Base-by-base conservation (phyloP, 2,329 filamentous ascomycete species). In the Arthrinium phaeospermum region DNA sequence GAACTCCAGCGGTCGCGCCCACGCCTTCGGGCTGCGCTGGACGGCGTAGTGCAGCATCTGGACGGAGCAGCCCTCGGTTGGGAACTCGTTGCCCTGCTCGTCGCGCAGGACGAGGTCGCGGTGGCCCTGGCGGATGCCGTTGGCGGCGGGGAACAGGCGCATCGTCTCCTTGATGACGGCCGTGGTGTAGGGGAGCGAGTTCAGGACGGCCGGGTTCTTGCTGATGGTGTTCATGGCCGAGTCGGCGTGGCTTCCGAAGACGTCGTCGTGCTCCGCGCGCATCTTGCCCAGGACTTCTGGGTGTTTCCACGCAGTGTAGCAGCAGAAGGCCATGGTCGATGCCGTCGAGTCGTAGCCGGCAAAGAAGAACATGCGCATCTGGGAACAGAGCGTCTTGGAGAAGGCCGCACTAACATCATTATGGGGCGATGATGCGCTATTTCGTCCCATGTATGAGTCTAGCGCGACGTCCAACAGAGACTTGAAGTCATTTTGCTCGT, bases 131-230 rank as follows among this genome's bases (percentile, higher is more conserved):
- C 87, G 83, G 49, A 85, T 82, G 3, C 84, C 83, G 69, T 81
- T 84, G 0, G 86, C 87, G 72, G 30, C 79, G 70, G 88, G 87
- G 72, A 85, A 88, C 22, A 90, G 75, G 2, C 88, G 83, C 3
- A 90, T 80, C 0, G 83, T 82, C 78, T 90, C 88, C 73, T 88
- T 87, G 74, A 88, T 82, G 13, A 88, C 83, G 46, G 86, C 87
- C 6, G 79, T 80, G 3, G 87, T 88, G 76, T 88, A 89, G 1
- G 83, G 81, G 14, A 90, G 81, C 45, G 83, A 79, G 77, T 86
- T 88, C 70, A 90, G 80, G 6, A 86, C 80, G 57, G 82, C 76
- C 0, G 86, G 83, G 30, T 86, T 78, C 6, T 80, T 73, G 34
- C 79, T 77, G n/a, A 90, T 79, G 37, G 81, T 76, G 0, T 77